Base-by-base conservation (phyloP, 441 rosid species). In the Aleurites moluccanus region DNA sequence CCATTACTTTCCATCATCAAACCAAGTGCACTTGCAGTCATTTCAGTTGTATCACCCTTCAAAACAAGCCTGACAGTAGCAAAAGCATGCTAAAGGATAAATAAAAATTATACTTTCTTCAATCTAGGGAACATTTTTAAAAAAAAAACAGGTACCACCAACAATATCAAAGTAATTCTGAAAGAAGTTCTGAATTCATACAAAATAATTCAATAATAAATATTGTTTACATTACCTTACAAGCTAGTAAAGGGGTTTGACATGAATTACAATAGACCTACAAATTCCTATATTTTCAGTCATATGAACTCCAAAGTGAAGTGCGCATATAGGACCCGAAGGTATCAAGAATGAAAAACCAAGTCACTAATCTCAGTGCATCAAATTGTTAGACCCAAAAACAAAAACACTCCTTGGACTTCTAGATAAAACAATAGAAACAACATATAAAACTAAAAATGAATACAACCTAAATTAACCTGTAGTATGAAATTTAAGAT, bases 1-100 rank as follows among this genome's bases (percentile, higher is more conserved):
- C 98, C 98, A 82, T 89, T 92, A 78, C 99, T 93, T 87, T 96
- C 99, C 97, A 96, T 89, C 77, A 87, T 89, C 82, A 96, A 88
- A 83, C 97, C 97, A 79, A 91, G 86, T 56, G 86, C 89, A 81
- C 87, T 90, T 75, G 92, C 97, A 81, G 86, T 88, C 93, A 93
- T 83, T 82, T 93, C 97, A 78, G 84, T 78, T 67, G 88, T 85
- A 81, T 88, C 91, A 66, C 91, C 93, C 78, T 89, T 96, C 80
- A 91, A 42, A 69, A 83, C 85, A 81, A 96, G 75, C 92, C 99
- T 96, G 83, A 69, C 50, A 81, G 67, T 81, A 79, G 49, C 28
- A 75, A 71, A 67, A 81, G 65, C 68, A 66, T 68, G 70, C 64
- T 23, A 70, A 73, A 70, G 40, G 75, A 0, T 35, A 35, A 35